These are phyloP conservation scores for Fraxinus anomala DNA, from an alignment of 257 asterid genomes.

Conservation along the genomic window DNA sequence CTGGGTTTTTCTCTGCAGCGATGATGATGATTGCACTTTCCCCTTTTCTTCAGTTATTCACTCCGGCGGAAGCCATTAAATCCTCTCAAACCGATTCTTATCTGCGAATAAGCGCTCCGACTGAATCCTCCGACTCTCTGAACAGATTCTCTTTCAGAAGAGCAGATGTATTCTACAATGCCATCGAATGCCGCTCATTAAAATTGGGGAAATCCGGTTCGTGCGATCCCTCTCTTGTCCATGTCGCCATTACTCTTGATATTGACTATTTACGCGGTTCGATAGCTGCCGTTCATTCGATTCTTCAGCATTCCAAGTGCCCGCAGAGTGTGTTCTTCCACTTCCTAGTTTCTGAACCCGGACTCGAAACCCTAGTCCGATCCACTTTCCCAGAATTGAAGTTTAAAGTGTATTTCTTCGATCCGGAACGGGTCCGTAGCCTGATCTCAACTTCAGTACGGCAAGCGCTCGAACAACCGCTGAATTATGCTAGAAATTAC, in stretches of 20 bases:
- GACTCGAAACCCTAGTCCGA: conserved; percentile 23
- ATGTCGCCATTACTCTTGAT: conserved; percentile 27
- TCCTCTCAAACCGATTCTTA: conserved; percentile 10
- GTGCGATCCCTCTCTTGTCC: conserved; percentile 24
- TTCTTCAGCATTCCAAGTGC: conserved; percentile 23
- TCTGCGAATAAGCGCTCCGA: neutral
- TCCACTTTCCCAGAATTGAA: conserved; percentile 29
- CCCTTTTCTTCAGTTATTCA: conserved; percentile 13
- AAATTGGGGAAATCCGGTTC: conserved; percentile 4
- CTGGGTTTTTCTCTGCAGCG: conserved; percentile 17
- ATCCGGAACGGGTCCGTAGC: conserved; percentile 22
- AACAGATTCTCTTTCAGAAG: conserved; percentile 12
- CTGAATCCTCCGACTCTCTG: neutral
- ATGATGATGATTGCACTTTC: conserved; percentile 5
- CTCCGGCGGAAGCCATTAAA: conserved; percentile 19
- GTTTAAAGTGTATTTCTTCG: conserved; percentile 25
- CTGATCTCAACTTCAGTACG: conserved; percentile 26
- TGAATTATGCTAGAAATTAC: conserved; percentile 30
- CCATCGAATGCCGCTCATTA: conserved; percentile 16
- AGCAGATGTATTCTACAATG: conserved; percentile 20
- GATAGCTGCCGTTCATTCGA: conserved; percentile 29
- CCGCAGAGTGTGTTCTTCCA: conserved; percentile 27
- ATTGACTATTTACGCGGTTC: conserved; percentile 25
- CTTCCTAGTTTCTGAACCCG: conserved; percentile 22
- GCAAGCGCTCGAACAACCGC: conserved; percentile 30